Evolutionary conservation across 2,329 filamentous ascomycete species (phyloP).

Genomic region (Cladophialophora immunda): DNA sequence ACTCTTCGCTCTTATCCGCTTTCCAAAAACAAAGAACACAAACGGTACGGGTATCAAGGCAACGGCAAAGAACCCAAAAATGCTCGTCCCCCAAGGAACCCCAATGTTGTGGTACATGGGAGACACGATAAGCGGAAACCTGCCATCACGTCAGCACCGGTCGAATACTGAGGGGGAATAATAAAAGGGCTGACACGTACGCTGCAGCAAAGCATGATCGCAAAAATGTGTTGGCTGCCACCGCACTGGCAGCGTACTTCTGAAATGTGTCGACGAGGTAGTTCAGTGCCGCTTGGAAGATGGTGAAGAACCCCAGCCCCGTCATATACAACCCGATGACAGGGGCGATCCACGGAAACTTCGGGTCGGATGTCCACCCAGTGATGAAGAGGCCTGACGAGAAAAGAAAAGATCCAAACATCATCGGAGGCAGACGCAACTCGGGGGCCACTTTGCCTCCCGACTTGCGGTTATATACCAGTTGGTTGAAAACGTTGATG

Average conservation of each 20-base stretch:
- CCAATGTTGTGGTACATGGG: conserved; percentile 58
- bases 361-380: conserved; percentile 63
- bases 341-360: conserved; percentile 47
- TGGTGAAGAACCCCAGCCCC: conserved; percentile 54
- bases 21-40: conserved; percentile 55
- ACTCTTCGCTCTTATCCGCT: conserved; percentile 49
- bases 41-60: conserved; percentile 56
- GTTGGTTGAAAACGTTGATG: conserved; percentile 55
- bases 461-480: conserved; percentile 43
- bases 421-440: conserved; percentile 61
- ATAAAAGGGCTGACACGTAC: conserved; percentile 15
- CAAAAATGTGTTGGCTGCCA: conserved; percentile 58
- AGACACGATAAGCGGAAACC: conserved; percentile 57
- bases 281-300: conserved; percentile 53
- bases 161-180: too few relatives aligned
- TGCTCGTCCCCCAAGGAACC: conserved; percentile 57
- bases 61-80: conserved; percentile 57
- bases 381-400: conserved; percentile 66
- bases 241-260: conserved; percentile 53
- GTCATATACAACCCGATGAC: conserved; percentile 49
- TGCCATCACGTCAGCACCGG: conserved; percentile 9
- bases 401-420: conserved; percentile 60
- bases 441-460: conserved; percentile 49
- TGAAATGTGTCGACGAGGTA: conserved; percentile 56
- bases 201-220: conserved; percentile 57